These are phyloP conservation scores for Diplodia corticola DNA, from an alignment of 2,329 filamentous ascomycete species.

Conservation along the genomic window DNA sequence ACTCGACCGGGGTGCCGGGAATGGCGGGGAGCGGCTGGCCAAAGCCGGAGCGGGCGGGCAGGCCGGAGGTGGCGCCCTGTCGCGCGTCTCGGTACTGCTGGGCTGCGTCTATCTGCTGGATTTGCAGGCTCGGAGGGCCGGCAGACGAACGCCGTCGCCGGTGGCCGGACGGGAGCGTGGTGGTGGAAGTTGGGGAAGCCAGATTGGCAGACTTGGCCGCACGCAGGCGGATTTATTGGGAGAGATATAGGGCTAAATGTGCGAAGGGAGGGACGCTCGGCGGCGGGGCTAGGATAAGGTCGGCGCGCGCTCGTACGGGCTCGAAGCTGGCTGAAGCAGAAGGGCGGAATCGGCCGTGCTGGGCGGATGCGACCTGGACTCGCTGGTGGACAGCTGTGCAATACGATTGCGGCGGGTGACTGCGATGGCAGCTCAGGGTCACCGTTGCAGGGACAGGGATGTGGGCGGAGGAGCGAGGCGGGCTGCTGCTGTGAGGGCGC, in stretches of 20 bases:
- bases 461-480: conserved; percentile 7
- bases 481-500: conserved; percentile 15
- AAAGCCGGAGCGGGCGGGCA: conserved; percentile 32
- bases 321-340: conserved; percentile 5
- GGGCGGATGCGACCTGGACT: neutral
- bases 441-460: conserved; percentile 12
- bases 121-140: conserved; percentile 37
- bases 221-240: neutral
- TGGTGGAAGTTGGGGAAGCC: conserved; percentile 41
- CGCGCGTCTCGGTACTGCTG: conserved; percentile 30
- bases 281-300: conserved; percentile 12
- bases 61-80: conserved; percentile 37
- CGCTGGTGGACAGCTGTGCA: conserved; percentile 5
- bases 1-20: conserved; percentile 37
- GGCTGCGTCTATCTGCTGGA: conserved; percentile 27
- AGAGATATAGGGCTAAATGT: conserved; percentile 4
- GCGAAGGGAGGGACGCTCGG: conserved; percentile 9
- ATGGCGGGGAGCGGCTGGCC: conserved; percentile 40
- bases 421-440: conserved; percentile 11
- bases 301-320: neutral
- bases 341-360: conserved; percentile 1
- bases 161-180: conserved; percentile 39
- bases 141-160: conserved; percentile 44
- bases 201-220: conserved; percentile 33
- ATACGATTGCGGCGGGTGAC: conserved; percentile 6